These are phyloP conservation scores for Cardamine chenopodiifolia DNA, from an alignment of 345 rosid species.

Conservation along the genomic window DNA sequence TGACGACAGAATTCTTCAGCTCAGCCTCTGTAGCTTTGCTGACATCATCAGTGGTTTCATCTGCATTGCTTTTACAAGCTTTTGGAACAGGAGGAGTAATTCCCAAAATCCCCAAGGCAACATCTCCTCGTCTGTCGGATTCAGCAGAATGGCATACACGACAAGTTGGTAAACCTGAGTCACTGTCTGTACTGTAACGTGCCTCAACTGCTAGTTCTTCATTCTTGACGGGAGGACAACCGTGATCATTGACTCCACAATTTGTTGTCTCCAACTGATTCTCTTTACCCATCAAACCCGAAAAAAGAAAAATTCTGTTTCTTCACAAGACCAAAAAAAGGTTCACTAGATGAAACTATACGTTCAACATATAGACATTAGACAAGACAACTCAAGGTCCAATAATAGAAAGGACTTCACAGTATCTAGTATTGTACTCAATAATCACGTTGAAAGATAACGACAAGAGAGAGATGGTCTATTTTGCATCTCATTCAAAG, in stretches of 20 bases:
- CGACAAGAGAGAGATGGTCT: background rate
- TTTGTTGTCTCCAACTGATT: constrained; percentile 47
- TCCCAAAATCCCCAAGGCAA: constrained; percentile 71
- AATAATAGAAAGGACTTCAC: constrained; percentile 28
- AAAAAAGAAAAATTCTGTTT: constrained; percentile 21
- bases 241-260: constrained; percentile 50
- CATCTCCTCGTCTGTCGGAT: constrained; percentile 86
- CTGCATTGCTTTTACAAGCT: constrained; percentile 48
- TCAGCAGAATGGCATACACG: constrained; percentile 97
- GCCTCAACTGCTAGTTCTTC: constrained; percentile 49
- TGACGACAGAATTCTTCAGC: constrained; percentile 40
- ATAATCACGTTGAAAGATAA: constrained; percentile 11
- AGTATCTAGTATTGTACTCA: constrained; percentile 4
- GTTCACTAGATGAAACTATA: constrained; percentile 20
- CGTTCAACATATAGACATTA: constrained; percentile 15
- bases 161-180: constrained; percentile 66
- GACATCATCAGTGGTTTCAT: constrained; percentile 44
- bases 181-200: constrained; percentile 67
- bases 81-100: constrained; percentile 59
- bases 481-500: constrained; percentile 29
- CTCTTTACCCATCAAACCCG: constrained; percentile 68
- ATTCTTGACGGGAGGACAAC: constrained; percentile 45
- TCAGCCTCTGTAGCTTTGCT: constrained; percentile 30
- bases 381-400: constrained; percentile 36
- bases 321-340: constrained; percentile 30